A percentile compares a stretch with the other conserved stretches of the same genome.
These are phyloP conservation scores for Nigrospora osmanthi DNA, from an alignment of 2,329 filamentous ascomycete species.

Conservation along the genomic window DNA sequence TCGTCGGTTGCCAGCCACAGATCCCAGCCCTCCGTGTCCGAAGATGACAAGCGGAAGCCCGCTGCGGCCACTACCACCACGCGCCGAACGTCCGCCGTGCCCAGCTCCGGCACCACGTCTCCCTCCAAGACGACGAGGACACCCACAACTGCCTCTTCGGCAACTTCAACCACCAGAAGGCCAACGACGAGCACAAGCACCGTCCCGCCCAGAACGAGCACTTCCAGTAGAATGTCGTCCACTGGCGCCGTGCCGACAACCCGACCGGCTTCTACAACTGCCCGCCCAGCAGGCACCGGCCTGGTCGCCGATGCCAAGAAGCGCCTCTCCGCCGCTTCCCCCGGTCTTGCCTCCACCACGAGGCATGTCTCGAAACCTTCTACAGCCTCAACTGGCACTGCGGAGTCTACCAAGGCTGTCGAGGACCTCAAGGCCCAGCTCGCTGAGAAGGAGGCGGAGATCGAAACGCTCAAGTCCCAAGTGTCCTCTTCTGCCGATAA, in stretches of 20 bases:
- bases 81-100: conserved; percentile 35
- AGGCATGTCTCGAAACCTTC: conserved; percentile 35
- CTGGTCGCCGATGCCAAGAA: conserved; percentile 45
- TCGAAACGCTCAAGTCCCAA: conserved; percentile 48
- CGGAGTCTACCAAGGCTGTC: conserved; percentile 43
- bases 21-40: conserved; percentile 40
- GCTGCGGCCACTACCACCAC: conserved; percentile 28
- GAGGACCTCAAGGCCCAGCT: conserved; percentile 55
- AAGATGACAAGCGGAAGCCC: conserved; percentile 40
- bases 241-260: conserved; percentile 16
- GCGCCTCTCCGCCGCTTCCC: conserved; percentile 38
- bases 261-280: conserved; percentile 9
- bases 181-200: conserved; percentile 14
- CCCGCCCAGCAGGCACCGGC: conserved; percentile 22
- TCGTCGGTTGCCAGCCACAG: conserved; percentile 33
- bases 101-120: conserved; percentile 24
- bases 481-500: conserved; percentile 48
- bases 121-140: conserved; percentile 15
- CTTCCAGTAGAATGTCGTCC: conserved; percentile 27
- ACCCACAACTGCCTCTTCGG: conserved; percentile 15
- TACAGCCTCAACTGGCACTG: conserved; percentile 24
- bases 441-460: conserved; percentile 47
- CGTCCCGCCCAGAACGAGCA: conserved; percentile 22
- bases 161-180: conserved; percentile 22
- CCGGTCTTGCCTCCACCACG: conserved; percentile 26